phyloP scores from a whole-genome alignment of 2,329 filamentous ascomycete species.

The Botrytis galanthina region DNA sequence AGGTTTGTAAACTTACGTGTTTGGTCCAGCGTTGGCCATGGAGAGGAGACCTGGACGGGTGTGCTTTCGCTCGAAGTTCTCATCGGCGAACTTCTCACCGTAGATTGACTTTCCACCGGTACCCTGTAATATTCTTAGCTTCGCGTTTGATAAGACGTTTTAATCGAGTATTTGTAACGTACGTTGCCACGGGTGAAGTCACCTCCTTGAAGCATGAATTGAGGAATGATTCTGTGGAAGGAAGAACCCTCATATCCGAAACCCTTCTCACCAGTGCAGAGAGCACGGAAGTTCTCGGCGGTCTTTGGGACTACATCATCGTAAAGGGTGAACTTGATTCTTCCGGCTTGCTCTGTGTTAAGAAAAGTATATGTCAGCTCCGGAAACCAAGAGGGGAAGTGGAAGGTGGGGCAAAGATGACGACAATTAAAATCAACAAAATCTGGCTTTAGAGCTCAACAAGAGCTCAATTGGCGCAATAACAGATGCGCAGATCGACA shows the following conservation, averaged over 20 bases:
- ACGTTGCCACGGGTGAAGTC: constrained; percentile 93
- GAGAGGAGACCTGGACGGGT: constrained; percentile 74
- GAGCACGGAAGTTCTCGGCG: constrained; percentile 89
- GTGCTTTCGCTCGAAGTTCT: constrained; percentile 85
- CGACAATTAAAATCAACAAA: constrained; percentile 27
- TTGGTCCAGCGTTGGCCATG: constrained; percentile 93
- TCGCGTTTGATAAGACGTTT: constrained; percentile 43
- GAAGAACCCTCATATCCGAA: constrained; percentile 78
- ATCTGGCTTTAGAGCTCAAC: constrained; percentile 15
- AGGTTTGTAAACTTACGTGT: constrained; percentile 68
- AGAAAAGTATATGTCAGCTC: constrained; percentile 32
- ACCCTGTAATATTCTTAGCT: constrained; percentile 64
- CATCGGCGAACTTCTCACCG: constrained; percentile 88
- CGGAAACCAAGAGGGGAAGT: constrained; percentile 20
- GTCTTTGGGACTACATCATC: constrained; percentile 83
- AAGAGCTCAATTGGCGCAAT: constrained; percentile 17
- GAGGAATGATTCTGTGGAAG: constrained; percentile 90
- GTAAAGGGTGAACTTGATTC: constrained; percentile 86
- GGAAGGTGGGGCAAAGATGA: constrained; percentile 23
- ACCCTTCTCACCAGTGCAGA: constrained; percentile 82
- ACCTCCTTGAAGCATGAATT: constrained; percentile 96
- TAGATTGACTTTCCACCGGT: constrained; percentile 90
- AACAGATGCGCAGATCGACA: too few relatives aligned
- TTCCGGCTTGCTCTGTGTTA: constrained; percentile 60
- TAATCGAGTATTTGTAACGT: constrained; percentile 41